Evolutionary conservation across 805 yeast species (phyloP).

Genomic region (Starmerella geochares): DNA sequence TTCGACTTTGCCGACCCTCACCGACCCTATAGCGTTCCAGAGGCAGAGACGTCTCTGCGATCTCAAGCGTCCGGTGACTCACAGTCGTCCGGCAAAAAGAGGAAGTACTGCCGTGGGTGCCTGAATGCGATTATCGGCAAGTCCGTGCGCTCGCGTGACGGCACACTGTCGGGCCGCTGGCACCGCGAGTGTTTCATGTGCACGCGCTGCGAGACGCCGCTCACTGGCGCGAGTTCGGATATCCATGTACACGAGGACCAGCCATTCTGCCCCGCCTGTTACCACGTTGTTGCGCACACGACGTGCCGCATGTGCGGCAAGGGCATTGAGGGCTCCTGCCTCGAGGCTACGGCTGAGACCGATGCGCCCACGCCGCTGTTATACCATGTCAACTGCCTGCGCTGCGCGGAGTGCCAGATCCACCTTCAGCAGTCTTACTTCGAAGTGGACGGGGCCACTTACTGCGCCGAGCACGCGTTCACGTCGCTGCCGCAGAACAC

Average conservation of each 20-base stretch:
- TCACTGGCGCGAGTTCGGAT: slow-evolving; percentile 22
- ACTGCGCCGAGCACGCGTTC: slow-evolving; percentile 33
- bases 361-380: slow-evolving; percentile 46
- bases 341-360: slow-evolving; percentile 42
- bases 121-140: slow-evolving; percentile 44
- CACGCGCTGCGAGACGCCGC: slow-evolving; percentile 42
- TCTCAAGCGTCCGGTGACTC: neutral
- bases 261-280: slow-evolving; percentile 75
- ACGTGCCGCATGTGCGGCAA: slow-evolving; percentile 57
- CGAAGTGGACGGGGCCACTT: slow-evolving; percentile 29
- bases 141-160: slow-evolving; percentile 73
- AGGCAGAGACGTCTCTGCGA: neutral
- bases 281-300: slow-evolving; percentile 65
- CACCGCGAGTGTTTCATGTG: slow-evolving; percentile 81
- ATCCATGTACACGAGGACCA: slow-evolving; percentile 62
- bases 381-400: slow-evolving; percentile 66
- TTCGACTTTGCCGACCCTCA: slow-evolving; percentile 16
- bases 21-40: neutral
- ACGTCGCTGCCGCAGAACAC: slow-evolving; percentile 21
- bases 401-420: slow-evolving; percentile 49
- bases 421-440: slow-evolving; percentile 30
- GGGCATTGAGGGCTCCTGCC: slow-evolving; percentile 86
- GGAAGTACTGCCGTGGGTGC: slow-evolving; percentile 59
- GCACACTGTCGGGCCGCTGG: slow-evolving; percentile 69
- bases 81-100: slow-evolving; percentile 1